Percentiles rank a stretch among this genome's conserved stretches.
Evolutionary conservation across 2,329 filamentous ascomycete genomes (phyloP).

Genomic region (Arthrobotrys entomopaga): DNA sequence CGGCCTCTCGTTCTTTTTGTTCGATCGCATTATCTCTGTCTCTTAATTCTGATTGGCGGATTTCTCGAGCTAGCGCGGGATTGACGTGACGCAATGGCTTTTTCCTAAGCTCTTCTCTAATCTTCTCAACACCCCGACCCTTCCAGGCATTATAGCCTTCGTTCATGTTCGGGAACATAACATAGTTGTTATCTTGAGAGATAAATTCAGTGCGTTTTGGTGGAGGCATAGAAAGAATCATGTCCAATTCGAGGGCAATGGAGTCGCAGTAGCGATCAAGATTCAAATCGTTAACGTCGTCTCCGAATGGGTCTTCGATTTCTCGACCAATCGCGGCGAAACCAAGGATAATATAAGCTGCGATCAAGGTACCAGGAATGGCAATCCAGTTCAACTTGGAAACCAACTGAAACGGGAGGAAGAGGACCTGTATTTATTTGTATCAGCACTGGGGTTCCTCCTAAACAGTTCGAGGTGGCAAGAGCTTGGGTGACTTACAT

Average conservation of each 20-base stretch:
- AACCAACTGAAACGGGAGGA: slow-evolving; percentile 83
- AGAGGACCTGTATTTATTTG: slow-evolving; percentile 57
- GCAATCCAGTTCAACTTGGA: slow-evolving; percentile 74
- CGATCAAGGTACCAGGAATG: slow-evolving; percentile 77
- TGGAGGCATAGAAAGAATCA: slow-evolving; percentile 71
- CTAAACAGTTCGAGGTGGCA: too few relatives aligned
- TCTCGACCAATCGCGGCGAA: slow-evolving; percentile 80
- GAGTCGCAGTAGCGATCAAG: slow-evolving; percentile 81
- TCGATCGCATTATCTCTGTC: slow-evolving; percentile 45
- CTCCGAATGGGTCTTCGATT: slow-evolving; percentile 85
- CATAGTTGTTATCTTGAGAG: slow-evolving; percentile 61
- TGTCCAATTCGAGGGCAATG: slow-evolving; percentile 77
- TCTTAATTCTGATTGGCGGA: slow-evolving; percentile 44
- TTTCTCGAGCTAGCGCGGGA: slow-evolving; percentile 42
- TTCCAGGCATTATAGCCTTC: slow-evolving; percentile 66
- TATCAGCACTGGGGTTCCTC: too few relatives aligned
- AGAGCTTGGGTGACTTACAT: slow-evolving; percentile 65
- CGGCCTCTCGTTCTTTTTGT: slow-evolving; percentile 39
- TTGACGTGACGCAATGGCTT: slow-evolving; percentile 49
- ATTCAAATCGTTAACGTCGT: slow-evolving; percentile 83
- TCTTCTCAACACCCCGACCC: slow-evolving; percentile 64
- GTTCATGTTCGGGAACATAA: slow-evolving; percentile 64
- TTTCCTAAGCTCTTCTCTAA: slow-evolving; percentile 59
- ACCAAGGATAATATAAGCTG: slow-evolving; percentile 84
- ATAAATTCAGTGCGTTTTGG: slow-evolving; percentile 68